Evolutionary conservation across 2,329 filamentous ascomycete species (phyloP), one percentile per base, ranked within the genome.

Genomic region (Pyrenochaeta sp.): DNA sequence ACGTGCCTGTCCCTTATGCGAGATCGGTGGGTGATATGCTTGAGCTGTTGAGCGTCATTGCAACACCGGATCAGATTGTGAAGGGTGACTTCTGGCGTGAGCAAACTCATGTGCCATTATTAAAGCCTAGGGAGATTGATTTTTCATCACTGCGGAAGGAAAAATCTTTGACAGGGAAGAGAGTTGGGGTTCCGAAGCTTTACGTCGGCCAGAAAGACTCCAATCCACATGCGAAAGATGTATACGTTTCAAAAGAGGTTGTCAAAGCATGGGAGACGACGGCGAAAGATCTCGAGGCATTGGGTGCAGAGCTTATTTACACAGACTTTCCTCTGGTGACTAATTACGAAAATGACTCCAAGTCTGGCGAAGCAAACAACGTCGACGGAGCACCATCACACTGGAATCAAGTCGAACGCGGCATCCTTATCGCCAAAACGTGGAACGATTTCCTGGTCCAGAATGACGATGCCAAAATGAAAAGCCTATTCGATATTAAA

Each of bases 31-130:
- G 61, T 2, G 81, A 84, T 55, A 66, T 84, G 61, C 67, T 82
- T 7, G 57, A 63, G 0, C 53, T 84, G 0, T 65, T 84, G 0
- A 72, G 80, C 30, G 72, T 81, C 6, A 68, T 83, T 36, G 73
- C 70, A 0, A 67, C 60, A 0, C 61, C 73, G 0, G 81, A 84
- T 45, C 11, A 58, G 2, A 62, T 69, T 3, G 66, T 66, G 0
- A 38, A 50, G 3, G 75, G 78, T 1, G 81, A 84, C 47, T 84
- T 84, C 52, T 84, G 81, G 75, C 69, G 79, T 3, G 71, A 77
- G 11, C 81, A 85, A 42, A 63, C 61, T 0, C 73, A 74, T 35
- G 64, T 83, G 0, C 27, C 65, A 1, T 55, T 83, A 1, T 72
- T 74, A 1, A 60, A 62, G 8, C 53, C 65, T 8, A 51, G 67